phyloP scores from a whole-genome alignment of 768 basidiomycete species.

The Tephrocybe sp. region DNA sequence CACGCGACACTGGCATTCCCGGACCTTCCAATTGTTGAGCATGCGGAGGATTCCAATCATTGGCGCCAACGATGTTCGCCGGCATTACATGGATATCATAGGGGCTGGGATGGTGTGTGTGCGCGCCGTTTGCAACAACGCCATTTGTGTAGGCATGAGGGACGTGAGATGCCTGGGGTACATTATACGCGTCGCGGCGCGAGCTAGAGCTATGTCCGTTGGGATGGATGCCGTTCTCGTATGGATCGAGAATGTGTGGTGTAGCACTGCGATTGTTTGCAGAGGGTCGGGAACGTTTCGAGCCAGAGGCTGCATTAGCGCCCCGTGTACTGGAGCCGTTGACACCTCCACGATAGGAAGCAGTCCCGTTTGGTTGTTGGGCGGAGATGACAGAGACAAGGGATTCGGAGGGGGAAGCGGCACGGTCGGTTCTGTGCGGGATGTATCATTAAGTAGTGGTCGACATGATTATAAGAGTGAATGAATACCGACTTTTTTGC shows the following conservation, averaged over 20 bases:
- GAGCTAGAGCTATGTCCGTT: constrained; percentile 16
- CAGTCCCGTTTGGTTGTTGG: constrained; percentile 34
- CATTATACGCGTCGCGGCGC: constrained; percentile 42
- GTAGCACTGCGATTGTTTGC: constrained; percentile 39
- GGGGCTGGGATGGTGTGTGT: constrained; percentile 33
- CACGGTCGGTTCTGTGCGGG: constrained; percentile 54
- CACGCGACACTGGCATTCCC: constrained; percentile 69
- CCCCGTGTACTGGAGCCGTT: constrained; percentile 19
- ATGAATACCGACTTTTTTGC: constrained; percentile 53
- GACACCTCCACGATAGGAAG: constrained; percentile 26
- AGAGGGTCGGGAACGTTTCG: constrained; percentile 44
- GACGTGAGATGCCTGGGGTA: constrained; percentile 52
- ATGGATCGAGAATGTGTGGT: constrained; percentile 36
- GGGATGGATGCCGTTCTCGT: constrained; percentile 26
- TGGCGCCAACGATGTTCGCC: constrained; percentile 29
- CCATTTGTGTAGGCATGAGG: constrained; percentile 41
- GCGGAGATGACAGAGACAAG: constrained; percentile 71
- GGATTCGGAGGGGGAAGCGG: constrained; percentile 70
- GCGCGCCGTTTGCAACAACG: constrained; percentile 21
- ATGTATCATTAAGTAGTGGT: constrained; percentile 10
- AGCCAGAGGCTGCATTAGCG: constrained; percentile 9
- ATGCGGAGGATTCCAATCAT: constrained; percentile 51
- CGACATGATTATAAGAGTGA: background rate
- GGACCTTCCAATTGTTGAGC: constrained; percentile 70
- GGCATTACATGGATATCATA: constrained; percentile 40